Evolutionary conservation across 495 filamentous ascomycete species (phyloP).

Genomic region (Penicillium maclennaniae): DNA sequence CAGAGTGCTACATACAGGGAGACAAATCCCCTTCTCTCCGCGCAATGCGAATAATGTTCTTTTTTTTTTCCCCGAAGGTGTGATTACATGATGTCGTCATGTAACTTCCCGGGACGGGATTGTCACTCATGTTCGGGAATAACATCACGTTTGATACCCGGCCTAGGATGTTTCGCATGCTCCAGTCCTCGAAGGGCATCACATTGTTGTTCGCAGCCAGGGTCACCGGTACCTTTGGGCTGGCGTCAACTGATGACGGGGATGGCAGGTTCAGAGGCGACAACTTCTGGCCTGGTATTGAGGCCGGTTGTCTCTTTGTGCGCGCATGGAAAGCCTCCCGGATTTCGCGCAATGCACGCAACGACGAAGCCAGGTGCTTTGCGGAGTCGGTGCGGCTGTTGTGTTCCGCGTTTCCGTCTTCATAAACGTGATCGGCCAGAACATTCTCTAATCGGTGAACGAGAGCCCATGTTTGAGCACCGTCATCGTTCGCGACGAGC

Average conservation of each 20-base stretch:
- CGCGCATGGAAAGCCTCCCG: conserved; percentile 32
- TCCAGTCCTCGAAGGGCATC: conserved; percentile 16
- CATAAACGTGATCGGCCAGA: conserved; percentile 41
- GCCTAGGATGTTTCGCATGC: conserved; percentile 29
- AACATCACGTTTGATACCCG: conserved; percentile 43
- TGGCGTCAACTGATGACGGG: conserved; percentile 22
- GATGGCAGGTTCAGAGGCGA: conserved; percentile 25
- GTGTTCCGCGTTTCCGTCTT: conserved; percentile 26
- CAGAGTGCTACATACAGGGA: neutral
- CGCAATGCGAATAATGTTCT: neutral
- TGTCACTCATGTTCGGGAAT: conserved; percentile 36
- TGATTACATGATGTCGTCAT: neutral
- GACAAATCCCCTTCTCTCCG: neutral
- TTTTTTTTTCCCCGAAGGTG: neutral
- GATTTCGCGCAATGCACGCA: conserved; percentile 39
- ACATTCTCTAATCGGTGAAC: conserved; percentile 38
- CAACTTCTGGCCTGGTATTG: conserved; percentile 5
- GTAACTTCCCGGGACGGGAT: conserved; percentile 2
- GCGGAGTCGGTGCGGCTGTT: conserved; percentile 38
- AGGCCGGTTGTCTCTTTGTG: conserved; percentile 1
- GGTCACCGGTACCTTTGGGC: conserved; percentile 9
- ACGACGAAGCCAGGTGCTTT: conserved; percentile 37
- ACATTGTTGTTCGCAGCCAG: neutral
- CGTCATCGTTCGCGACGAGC: conserved; percentile 40
- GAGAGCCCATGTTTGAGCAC: conserved; percentile 34